Evolutionary conservation across 108 stramenopile species (phyloP), one percentile per base, ranked within the genome.

Genomic region (Fragilaria crotonensis): DNA sequence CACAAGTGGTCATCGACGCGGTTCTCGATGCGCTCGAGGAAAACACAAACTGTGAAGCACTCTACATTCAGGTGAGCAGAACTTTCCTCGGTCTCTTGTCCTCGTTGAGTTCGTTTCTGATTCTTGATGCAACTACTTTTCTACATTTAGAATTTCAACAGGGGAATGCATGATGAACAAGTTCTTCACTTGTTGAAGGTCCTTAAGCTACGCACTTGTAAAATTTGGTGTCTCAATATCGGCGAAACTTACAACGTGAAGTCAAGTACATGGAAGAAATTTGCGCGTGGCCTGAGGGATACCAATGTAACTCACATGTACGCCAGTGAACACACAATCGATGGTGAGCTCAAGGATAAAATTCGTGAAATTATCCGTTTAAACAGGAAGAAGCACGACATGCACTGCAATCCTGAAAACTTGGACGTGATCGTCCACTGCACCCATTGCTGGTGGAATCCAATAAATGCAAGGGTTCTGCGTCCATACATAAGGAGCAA

Each of bases 371-470:
- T 81, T 4, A 96, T 96, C 53, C 86, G 95, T 19, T 64, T 76
- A 29, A 96, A 96, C 64, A 80, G 95, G 21, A 57, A 61, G 44
- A 96, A 92, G 68, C 95, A 96, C 71, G 65, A 75, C 25, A 75
- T 89, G 89, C 95, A 96, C 48, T 76, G 63, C 27, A 76, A 92
- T 67, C 90, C 90, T 14, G 63, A 80, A 48, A 96, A 96, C 66
- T 67, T 96, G 45, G 81, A 92, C 36, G 85, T 92, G 11, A 96
- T 96, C 22, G 57, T 89, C 27, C 78, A 78, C 25, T 91, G 91
- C 60, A 96, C 95, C 4, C 90, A 96, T 57, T 90, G 88, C 62
- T 96, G 95, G 95, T 96, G 92, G 92, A 96, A 96, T 67, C 95
- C 95, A 11, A 87, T 96, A 54, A 96, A 96, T 64, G 83, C 94